These are phyloP conservation scores for Phialophora tarda DNA, from an alignment of 2,329 filamentous ascomycete species.

Conservation along the genomic window DNA sequence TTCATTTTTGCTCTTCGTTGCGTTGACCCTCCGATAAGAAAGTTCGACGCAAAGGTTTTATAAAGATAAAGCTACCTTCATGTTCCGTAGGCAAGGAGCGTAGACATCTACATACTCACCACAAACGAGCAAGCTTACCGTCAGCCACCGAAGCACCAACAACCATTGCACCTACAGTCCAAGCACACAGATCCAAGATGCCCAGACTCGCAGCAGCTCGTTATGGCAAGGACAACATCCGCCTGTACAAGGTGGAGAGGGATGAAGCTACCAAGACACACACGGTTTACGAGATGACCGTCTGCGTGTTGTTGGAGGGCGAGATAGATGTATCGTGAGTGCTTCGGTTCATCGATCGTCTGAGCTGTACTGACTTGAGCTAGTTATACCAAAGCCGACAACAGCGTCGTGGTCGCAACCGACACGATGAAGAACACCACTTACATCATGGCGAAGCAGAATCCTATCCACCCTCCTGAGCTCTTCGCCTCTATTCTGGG, in stretches of 20 bases:
- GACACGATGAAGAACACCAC: conserved; percentile 98
- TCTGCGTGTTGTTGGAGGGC: conserved; percentile 89
- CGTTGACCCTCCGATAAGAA: conserved; percentile 32
- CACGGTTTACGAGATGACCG: conserved; percentile 91
- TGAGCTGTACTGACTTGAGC: conserved; percentile 11
- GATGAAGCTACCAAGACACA: conserved; percentile 78
- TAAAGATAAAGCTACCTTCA: conserved; percentile 17
- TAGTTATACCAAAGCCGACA: conserved; percentile 92
- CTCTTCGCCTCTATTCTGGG: conserved; percentile 85
- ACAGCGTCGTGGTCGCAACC: conserved; percentile 92
- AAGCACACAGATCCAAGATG: conserved; percentile 30
- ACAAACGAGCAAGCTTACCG: conserved; percentile 3
- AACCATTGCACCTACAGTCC: background rate
- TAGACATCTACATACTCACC: conserved; percentile 4
- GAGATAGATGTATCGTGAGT: conserved; percentile 81
- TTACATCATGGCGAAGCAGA: conserved; percentile 92
- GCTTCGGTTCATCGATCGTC: background rate
- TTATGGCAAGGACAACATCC: conserved; percentile 87
- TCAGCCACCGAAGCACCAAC: background rate
- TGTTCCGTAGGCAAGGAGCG: background rate
- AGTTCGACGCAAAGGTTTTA: background rate
- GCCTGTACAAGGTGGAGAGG: conserved; percentile 90
- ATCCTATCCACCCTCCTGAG: conserved; percentile 91
- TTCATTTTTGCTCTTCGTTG: conserved; percentile 18
- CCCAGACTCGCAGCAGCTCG: conserved; percentile 53